Percentiles rank a stretch among this genome's conserved stretches.
These are phyloP conservation scores for Colletotrichum cereale DNA, from an alignment of 2,329 filamentous ascomycete species.

Conservation along the genomic window DNA sequence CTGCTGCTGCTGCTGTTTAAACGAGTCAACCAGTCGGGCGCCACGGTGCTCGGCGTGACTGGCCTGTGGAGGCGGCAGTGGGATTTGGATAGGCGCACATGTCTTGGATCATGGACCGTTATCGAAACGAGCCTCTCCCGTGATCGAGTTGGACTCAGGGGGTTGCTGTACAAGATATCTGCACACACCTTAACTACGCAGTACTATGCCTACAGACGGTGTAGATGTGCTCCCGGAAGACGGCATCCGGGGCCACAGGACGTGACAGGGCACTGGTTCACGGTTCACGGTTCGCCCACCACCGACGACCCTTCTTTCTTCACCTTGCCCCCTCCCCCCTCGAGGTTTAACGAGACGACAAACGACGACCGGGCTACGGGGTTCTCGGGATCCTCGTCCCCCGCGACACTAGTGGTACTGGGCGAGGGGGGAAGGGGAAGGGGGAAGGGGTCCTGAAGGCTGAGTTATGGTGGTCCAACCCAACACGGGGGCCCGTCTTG, in stretches of 20 bases:
- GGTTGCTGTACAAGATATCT: background rate
- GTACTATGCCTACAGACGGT: too few relatives aligned
- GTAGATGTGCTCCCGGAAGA: background rate
- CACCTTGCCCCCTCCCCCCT: background rate
- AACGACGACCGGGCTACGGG: conserved; percentile 29
- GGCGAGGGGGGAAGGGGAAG: background rate
- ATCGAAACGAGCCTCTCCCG: background rate
- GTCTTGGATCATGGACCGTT: background rate
- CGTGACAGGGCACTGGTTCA: background rate
- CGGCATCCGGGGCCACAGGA: background rate
- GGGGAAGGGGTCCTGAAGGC: background rate
- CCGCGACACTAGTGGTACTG: conserved; percentile 15
- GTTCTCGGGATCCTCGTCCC: conserved; percentile 28
- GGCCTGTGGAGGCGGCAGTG: background rate
- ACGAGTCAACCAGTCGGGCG: background rate
- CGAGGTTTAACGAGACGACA: background rate
- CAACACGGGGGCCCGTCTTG: background rate
- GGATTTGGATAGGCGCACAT: background rate
- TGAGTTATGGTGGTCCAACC: background rate
- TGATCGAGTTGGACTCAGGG: background rate
- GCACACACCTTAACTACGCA: background rate
- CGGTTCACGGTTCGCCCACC: too few relatives aligned
- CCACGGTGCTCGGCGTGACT: background rate
- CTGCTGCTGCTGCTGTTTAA: too few relatives aligned
- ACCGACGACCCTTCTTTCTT: background rate